These are phyloP conservation scores for Beauveria caledonica DNA, from an alignment of 2,329 filamentous ascomycete genomes.

Conservation along the genomic window DNA sequence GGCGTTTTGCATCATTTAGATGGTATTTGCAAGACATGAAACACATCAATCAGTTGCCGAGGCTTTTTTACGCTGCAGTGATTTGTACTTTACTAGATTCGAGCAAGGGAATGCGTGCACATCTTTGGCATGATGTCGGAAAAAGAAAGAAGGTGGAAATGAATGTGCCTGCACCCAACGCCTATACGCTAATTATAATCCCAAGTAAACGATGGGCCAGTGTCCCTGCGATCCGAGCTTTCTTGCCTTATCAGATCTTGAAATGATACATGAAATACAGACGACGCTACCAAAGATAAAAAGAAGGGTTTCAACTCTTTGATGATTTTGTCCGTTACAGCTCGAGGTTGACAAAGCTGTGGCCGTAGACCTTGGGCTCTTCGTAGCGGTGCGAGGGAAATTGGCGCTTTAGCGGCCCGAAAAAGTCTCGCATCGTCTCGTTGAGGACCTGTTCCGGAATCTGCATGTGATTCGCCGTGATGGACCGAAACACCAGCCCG, in stretches of 20 bases:
- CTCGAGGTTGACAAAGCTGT: background rate
- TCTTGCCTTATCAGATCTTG: background rate
- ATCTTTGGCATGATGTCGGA: too few species aligned
- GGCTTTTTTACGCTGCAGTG: background rate
- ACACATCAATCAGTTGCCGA: background rate
- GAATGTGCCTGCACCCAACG: background rate
- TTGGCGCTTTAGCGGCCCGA: constrained; percentile 43
- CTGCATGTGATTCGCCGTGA: constrained; percentile 77
- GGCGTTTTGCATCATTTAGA: constrained; percentile 3
- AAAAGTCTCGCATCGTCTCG: constrained; percentile 58
- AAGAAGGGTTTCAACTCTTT: background rate
- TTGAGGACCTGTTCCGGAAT: constrained; percentile 58
- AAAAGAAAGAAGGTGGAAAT: background rate
- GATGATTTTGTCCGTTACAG: background rate
- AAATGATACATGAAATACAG: background rate
- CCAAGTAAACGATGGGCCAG: background rate
- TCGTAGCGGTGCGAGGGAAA: constrained; percentile 20
- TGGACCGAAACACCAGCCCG: constrained; percentile 64
- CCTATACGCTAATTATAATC: constrained; percentile 3
- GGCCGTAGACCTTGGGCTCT: constrained; percentile 10
- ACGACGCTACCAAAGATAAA: background rate
- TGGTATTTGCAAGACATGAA: background rate
- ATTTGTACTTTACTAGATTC: background rate
- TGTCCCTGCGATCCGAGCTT: background rate
- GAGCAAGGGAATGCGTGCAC: too few species aligned